Evolutionary conservation across 1,284 basidiomycete species (phyloP).

Genomic region (Cerrena zonata): DNA sequence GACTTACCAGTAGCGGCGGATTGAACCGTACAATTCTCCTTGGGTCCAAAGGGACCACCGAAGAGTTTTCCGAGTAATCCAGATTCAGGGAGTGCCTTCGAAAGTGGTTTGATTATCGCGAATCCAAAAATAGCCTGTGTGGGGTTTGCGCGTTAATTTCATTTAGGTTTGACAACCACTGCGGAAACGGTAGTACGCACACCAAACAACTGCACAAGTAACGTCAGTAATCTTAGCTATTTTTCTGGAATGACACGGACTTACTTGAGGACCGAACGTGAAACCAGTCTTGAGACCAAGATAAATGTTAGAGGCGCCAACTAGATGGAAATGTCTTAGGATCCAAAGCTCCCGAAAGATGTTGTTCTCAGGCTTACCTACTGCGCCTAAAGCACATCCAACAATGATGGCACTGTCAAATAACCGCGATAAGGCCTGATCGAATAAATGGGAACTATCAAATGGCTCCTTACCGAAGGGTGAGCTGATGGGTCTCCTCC

Average conservation of each 20-base stretch:
- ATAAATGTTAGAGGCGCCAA: slow-evolving; percentile 38
- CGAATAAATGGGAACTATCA: no score
- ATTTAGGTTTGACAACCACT: no score
- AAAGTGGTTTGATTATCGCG: slow-evolving; percentile 58
- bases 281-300: slow-evolving; percentile 67
- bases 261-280: slow-evolving; percentile 53
- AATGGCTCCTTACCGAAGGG: slow-evolving; percentile 32
- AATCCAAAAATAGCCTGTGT: slow-evolving; percentile 55
- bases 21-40: slow-evolving; percentile 63
- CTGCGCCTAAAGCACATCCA: slow-evolving; percentile 53
- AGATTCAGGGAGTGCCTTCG: slow-evolving; percentile 42
- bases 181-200: slow-evolving; percentile 16
- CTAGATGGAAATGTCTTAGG: slow-evolving; percentile 14
- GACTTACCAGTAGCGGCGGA: slow-evolving; percentile 43
- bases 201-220: slow-evolving; percentile 43
- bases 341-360: no score
- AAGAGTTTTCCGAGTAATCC: slow-evolving; percentile 41
- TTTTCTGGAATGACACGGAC: neutral
- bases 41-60: slow-evolving; percentile 61
- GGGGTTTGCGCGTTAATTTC: slow-evolving; percentile 2
- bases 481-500: slow-evolving; percentile 52
- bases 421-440: no score
- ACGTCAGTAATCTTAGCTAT: slow-evolving; percentile 1
- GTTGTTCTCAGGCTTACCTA: slow-evolving; percentile 31
- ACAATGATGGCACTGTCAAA: slow-evolving; percentile 48